Base-by-base conservation (phyloP, 108 stramenopile genomes). In the Conticribra weissflogii region DNA sequence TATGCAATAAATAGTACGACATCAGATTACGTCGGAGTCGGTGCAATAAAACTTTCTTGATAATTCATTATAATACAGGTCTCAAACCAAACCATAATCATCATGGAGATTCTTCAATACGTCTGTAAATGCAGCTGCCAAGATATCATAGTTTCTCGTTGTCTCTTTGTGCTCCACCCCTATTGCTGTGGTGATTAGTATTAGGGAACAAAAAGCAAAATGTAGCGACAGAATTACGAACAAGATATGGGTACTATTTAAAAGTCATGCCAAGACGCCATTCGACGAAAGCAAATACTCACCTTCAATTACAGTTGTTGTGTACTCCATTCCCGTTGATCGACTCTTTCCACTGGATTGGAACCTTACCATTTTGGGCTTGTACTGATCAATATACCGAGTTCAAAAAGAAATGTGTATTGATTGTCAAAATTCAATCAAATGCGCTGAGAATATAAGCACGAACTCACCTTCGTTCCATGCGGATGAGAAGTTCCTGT, bases 161-260 rank as follows among this genome's bases (percentile, higher is more conserved):
- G 94, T 91, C 73, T 95, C 94, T 59, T 95, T 95, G 64, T 95
- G 94, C 50, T 95, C 94, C 21, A 95, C 88, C 24, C 90, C 88
- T 54, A 89, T 74, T 17, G 94, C 94, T 41, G 36, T 9, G 5
- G 5, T 9, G 5, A 12, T 9, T 12, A 41, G 12, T 12, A 41
- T 41, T 41, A 12, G 36, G 12, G 12, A 5, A 41, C 36, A 41
- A 41, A 41, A 12, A 41, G 5, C 12, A n/a, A n/a, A n/a, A n/a
- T n/a, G n/a, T n/a, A n/a, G n/a, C n/a, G n/a, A n/a, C n/a, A n/a
- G n/a, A n/a, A n/a, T n/a, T n/a, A n/a, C n/a, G n/a, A n/a, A n/a
- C n/a, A n/a, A n/a, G n/a, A n/a, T n/a, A n/a, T n/a, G n/a, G n/a
- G n/a, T n/a, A n/a, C n/a, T n/a, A n/a, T n/a, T n/a, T n/a, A n/a